Evolutionary conservation across 2,329 filamentous ascomycete species (phyloP).

Genomic region (Xylariaceae sp.): DNA sequence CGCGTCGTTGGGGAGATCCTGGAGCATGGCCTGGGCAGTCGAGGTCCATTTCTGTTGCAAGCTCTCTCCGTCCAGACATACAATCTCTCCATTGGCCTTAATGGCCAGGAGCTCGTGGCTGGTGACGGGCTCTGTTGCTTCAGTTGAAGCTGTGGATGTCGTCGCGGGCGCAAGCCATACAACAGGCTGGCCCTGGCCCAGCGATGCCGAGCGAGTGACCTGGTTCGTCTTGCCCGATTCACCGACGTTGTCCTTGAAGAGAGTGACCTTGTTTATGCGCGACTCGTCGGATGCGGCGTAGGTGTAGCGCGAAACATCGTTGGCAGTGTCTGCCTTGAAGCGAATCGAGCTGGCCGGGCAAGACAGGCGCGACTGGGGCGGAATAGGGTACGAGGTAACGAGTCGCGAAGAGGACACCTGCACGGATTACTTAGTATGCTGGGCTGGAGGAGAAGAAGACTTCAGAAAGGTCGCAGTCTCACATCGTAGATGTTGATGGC

Average conservation of each 20-base stretch:
- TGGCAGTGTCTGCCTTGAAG: constrained; percentile 41
- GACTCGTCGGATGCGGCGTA: constrained; percentile 53
- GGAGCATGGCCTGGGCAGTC: constrained; percentile 39
- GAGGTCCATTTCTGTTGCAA: constrained; percentile 45
- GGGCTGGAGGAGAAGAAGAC: neutral
- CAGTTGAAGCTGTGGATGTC: constrained; percentile 28
- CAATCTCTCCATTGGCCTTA: constrained; percentile 55
- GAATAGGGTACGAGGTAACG: constrained; percentile 62
- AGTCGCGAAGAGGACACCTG: constrained; percentile 57
- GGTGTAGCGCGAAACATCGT: constrained; percentile 52
- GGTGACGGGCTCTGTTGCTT: constrained; percentile 9
- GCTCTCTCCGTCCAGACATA: constrained; percentile 55
- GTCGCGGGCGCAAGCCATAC: constrained; percentile 39
- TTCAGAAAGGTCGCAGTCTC: constrained; percentile 4
- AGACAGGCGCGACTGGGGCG: constrained; percentile 59
- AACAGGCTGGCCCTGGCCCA: constrained; percentile 39
- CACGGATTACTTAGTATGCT: neutral
- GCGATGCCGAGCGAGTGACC: constrained; percentile 41
- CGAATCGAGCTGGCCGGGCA: constrained; percentile 57
- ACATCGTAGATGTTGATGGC: constrained; percentile 61
- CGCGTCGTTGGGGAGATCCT: constrained; percentile 36
- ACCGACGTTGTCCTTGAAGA: constrained; percentile 55
- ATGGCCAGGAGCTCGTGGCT: constrained; percentile 48
- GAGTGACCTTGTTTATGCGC: constrained; percentile 46
- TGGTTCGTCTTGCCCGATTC: constrained; percentile 49